phyloP scores from a whole-genome alignment of 2,329 filamentous ascomycete species.

The Colletotrichum navitas region DNA sequence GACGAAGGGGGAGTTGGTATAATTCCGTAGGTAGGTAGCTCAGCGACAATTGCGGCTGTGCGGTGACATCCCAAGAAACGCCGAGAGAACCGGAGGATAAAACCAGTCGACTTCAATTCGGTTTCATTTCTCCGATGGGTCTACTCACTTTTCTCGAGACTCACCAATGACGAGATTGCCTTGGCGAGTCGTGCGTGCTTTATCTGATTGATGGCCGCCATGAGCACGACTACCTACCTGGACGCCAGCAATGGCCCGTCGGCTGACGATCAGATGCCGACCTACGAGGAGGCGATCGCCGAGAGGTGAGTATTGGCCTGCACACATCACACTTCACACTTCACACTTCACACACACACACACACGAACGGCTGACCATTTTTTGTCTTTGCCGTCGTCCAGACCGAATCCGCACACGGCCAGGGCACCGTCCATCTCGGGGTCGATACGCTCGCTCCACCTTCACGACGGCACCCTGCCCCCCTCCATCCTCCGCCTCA shows the following conservation, averaged over 20 bases:
- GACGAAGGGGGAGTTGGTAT: no score
- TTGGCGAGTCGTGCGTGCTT: not conserved
- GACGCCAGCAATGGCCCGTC: constrained; percentile 2
- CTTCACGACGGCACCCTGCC: constrained; percentile 21
- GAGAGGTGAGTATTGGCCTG: constrained; percentile 21
- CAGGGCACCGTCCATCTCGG: constrained; percentile 10
- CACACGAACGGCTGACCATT: not conserved
- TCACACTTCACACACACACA: not conserved
- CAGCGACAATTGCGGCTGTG: constrained; percentile 14
- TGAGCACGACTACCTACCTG: constrained; percentile 14
- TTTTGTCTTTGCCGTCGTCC: not conserved
- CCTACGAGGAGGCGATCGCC: constrained; percentile 30
- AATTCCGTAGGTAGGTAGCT: no score
- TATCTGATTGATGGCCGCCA: not conserved
- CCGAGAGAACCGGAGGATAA: constrained; percentile 4
- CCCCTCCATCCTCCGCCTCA: constrained; percentile 23
- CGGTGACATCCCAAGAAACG: constrained; percentile 9
- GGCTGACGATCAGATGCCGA: constrained; percentile 24
- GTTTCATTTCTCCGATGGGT: not conserved
- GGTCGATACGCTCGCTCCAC: constrained; percentile 24
- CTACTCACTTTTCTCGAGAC: not conserved
- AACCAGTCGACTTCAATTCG: not conserved
- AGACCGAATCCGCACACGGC: constrained; percentile 3
- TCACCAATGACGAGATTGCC: not conserved
- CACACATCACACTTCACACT: not conserved